A percentile compares a stretch with the other conserved stretches of the same genome.
Evolutionary conservation across 2,329 filamentous ascomycete species (phyloP).

Genomic region (Alternaria novae-zelandiae): DNA sequence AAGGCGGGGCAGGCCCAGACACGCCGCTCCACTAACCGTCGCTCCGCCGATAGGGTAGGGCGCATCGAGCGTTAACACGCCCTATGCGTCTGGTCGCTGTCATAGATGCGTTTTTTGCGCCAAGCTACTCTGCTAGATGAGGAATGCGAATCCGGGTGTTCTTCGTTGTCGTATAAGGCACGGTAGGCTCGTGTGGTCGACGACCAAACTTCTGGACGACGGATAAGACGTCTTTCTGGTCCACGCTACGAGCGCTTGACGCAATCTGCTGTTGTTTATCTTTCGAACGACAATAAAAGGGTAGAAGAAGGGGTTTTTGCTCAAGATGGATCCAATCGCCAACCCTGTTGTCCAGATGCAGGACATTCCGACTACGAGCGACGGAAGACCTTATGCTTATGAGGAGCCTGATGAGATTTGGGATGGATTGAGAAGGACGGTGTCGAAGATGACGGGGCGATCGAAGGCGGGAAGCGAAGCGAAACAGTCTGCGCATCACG

Average conservation of each 20-base stretch:
- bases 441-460: slow-evolving; percentile 29
- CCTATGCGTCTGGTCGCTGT: background rate
- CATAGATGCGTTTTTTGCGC: slow-evolving; percentile 3
- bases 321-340: slow-evolving; percentile 36
- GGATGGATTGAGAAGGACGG: slow-evolving; percentile 22
- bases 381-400: slow-evolving; percentile 7
- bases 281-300: background rate
- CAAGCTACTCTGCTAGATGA: slow-evolving; percentile 1
- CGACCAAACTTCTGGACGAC: background rate
- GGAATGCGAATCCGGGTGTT: background rate
- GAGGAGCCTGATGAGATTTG: slow-evolving; percentile 27
- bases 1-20: slow-evolving; percentile 3
- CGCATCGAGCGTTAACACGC: background rate
- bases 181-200: background rate
- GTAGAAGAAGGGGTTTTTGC: background rate
- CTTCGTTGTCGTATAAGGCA: background rate
- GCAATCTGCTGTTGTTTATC: background rate
- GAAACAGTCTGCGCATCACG: slow-evolving; percentile 16
- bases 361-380: slow-evolving; percentile 18
- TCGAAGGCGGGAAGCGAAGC: slow-evolving; percentile 23
- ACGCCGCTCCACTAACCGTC: background rate
- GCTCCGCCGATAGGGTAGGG: slow-evolving; percentile 3
- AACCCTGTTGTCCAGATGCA: slow-evolving; percentile 36
- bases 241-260: background rate
- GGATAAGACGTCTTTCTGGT: background rate